phyloP scores from a whole-genome alignment of 768 basidiomycete species.

The Lentinula lateritia region DNA sequence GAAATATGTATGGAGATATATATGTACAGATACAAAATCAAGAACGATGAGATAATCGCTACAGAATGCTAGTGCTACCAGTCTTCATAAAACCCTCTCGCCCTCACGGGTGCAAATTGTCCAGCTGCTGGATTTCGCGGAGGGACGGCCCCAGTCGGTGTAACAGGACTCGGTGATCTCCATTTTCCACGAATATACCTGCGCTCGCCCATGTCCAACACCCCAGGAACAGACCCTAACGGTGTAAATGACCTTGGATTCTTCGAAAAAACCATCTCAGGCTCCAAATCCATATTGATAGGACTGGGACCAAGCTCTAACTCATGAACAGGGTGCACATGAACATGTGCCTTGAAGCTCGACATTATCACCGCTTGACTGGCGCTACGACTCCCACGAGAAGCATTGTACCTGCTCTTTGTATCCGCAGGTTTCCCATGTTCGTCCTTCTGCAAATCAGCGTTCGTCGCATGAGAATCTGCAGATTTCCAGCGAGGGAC shows the following conservation, averaged over 20 bases:
- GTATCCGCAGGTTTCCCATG: not conserved
- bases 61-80: not conserved
- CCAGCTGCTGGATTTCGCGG: not conserved
- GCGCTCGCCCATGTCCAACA: not conserved
- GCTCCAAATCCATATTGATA: constrained; percentile 3
- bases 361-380: constrained; percentile 3
- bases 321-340: not conserved
- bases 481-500: constrained; percentile 1
- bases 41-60: not conserved
- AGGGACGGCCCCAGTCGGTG: not conserved
- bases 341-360: not conserved
- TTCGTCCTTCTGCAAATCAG: not conserved
- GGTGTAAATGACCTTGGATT: not conserved
- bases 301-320: not conserved
- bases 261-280: constrained; percentile 6
- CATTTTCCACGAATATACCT: not conserved
- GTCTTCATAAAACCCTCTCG: constrained; percentile 2
- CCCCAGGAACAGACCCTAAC: not conserved
- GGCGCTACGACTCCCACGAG: not conserved
- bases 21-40: not conserved
- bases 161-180: not conserved
- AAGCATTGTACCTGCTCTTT: not conserved
- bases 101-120: not conserved
- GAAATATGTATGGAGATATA: not conserved
- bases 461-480: not conserved